Evolutionary conservation across 176 grass and related monocot genomes (phyloP), one percentile per base, ranked within the genome.

Genomic region (Echinochloa phyllopogon): DNA sequence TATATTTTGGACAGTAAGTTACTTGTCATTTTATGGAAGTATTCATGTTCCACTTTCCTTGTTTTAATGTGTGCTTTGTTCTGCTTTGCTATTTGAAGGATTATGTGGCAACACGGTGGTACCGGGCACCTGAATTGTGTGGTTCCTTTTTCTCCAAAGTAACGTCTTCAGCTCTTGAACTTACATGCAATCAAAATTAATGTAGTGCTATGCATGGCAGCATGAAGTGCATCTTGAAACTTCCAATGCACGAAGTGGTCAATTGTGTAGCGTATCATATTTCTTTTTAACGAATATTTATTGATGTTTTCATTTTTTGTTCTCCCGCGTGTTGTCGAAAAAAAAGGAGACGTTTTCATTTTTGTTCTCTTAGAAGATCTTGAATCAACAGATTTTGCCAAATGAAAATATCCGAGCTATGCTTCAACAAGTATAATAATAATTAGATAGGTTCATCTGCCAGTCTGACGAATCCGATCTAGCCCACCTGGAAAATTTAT

Each of bases 81-180:
- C 17, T 83, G 10, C 3, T 44, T 85, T 86, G 15, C 56, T 50
- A 10, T 85, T 29, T 83, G 14, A 90, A 98, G 96, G 96, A 98
- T 85, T 98, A 98, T 90, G 96, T 98, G 74, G 96, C 96, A 81
- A 98, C 96, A 85, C 90, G 96, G 63, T 98, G 96, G 96, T 98
- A 98, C 39, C 93, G 96, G 39, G 96, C 96, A 69, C 96, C 96
- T 89, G 96, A 98, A 95, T 79, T 98, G 72, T 95, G 96, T 80
- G 96, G 96, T 74, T 98, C 93, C 13, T 98, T 98, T 79, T 98
- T 95, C 87, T 98, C 96, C 59, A 98, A 95, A 61, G 96, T 94
- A 92, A 92, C 62, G 74, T 83, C 61, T 79, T 85, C 1, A 69
- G 21, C 20, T 84, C 62, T 25, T 69, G 14, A 75, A 45, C 10